Evolutionary conservation across 164 flowering plant genomes (phyloP), one percentile per base, ranked within the genome.

Genomic region (Tinospora cordifolia): DNA sequence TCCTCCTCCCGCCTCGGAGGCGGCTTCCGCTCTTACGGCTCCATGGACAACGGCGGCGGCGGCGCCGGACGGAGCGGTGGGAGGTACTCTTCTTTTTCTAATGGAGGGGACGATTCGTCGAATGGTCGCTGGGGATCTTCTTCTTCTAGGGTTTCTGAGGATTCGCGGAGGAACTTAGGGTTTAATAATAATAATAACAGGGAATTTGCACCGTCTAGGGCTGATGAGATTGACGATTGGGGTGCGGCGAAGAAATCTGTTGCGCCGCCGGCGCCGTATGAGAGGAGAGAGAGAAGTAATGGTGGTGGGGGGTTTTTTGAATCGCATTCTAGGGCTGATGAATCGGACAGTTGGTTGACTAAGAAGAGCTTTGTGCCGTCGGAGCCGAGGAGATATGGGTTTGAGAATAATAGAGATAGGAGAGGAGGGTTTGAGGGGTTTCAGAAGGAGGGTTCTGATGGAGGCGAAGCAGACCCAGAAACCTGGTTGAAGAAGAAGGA

Each of bases 171-270:
- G 38, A 40, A 25, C 15, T 77, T 74, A 14, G 76, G 75, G n/a
- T 74, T 67, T 34, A 60, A 47, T 7, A 64, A 79, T 72, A 83
- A 80, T 7, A 39, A 65, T 26, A 65, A 26, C 40, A 78, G 83
- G 68, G 91, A 87, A 17, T 74, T 69, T 21, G 79, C 59, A 39
- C 90, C 91, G 11, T 91, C 97, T 5, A 76, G 98, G 25, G 97
- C 98, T 25, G 99, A 95, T 65, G 99, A 91, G 85, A 83, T 69
- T 22, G 98, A 95, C 66, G 82, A 95, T 74, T 92, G 99, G 99
- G 92, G 82, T 0, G 86, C 90, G 0, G 83, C 80, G 66, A 95
- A 92, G 92, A 92, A 84, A 72, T 71, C 84, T 14, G n/a, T 25
- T 4, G 15, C 19, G 39, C 19, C 10, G 24, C 24, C 75, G 54